Conservation (phyloP, 495 filamentous ascomycete species). For the Daldinia bambusicola region DNA sequence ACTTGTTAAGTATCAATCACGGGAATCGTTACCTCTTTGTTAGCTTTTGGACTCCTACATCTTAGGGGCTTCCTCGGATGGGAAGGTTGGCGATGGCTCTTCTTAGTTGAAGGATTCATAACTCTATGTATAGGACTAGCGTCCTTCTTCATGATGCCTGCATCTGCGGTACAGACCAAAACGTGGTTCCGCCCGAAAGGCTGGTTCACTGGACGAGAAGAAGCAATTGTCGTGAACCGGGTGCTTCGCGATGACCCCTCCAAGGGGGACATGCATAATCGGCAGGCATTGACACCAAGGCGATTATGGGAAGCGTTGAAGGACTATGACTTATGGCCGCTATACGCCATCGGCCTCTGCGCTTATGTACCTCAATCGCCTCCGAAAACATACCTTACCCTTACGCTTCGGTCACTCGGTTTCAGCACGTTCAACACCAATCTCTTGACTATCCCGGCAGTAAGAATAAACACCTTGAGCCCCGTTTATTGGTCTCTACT, state of each 20-base stretch:
- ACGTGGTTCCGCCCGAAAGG: constrained; percentile 58
- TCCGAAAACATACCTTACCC: constrained; percentile 69
- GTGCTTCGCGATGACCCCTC: constrained; percentile 64
- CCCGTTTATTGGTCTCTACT: background rate
- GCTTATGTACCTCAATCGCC: constrained; percentile 68
- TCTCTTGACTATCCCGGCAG: constrained; percentile 72
- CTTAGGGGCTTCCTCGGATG: constrained; percentile 64
- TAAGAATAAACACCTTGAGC: constrained; percentile 20
- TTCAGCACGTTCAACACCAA: constrained; percentile 77
- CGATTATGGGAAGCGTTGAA: constrained; percentile 68
- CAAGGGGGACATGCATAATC: constrained; percentile 67
- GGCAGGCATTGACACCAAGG: constrained; percentile 69
- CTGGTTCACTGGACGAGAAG: constrained; percentile 65
- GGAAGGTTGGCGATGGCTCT: constrained; percentile 72
- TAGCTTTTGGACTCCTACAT: constrained; percentile 63
- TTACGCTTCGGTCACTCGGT: constrained; percentile 68
- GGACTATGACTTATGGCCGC: constrained; percentile 80
- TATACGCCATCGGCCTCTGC: constrained; percentile 72
- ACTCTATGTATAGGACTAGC: constrained; percentile 61
- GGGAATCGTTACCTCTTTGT: constrained; percentile 61
- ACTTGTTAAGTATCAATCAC: constrained; percentile 54
- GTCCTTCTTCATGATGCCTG: constrained; percentile 66
- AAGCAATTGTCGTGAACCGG: constrained; percentile 62
- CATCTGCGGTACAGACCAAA: constrained; percentile 64
- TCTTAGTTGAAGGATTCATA: constrained; percentile 62